Conservation (phyloP, 1,284 basidiomycete species). For the Ustilago xerochloae region DNA sequence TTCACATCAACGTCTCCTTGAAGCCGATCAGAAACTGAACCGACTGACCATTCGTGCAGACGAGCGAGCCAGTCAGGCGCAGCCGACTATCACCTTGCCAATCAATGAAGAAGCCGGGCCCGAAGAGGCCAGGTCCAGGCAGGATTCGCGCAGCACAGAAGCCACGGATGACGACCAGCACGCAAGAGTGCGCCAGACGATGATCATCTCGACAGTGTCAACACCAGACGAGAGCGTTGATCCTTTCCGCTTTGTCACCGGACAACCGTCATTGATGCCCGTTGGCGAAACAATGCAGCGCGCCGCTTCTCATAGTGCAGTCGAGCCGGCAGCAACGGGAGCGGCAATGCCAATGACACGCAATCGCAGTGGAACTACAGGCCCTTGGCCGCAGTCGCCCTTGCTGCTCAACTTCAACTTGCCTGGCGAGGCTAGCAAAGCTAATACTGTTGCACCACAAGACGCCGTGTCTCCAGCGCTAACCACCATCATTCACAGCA, state of each 20-base stretch:
- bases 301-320: slow-evolving; percentile 16
- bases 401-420: slow-evolving; percentile 30
- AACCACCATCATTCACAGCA: slow-evolving; percentile 38
- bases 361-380: slow-evolving; percentile 37
- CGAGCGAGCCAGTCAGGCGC: slow-evolving; percentile 13
- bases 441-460: background rate
- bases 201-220: slow-evolving; percentile 41
- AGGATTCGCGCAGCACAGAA: slow-evolving; percentile 37
- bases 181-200: slow-evolving; percentile 8
- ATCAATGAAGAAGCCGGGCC: background rate
- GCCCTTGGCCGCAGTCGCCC: slow-evolving; percentile 51
- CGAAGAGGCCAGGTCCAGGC: slow-evolving; percentile 15
- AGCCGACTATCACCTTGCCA: background rate
- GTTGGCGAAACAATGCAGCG: slow-evolving; percentile 13
- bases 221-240: slow-evolving; percentile 28
- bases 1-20: slow-evolving; percentile 18
- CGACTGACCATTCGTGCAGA: slow-evolving; percentile 39
- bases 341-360: slow-evolving; percentile 27
- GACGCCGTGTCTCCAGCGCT: slow-evolving; percentile 20
- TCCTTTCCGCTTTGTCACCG: slow-evolving; percentile 21
- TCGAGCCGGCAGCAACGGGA: background rate
- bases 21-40: slow-evolving; percentile 8
- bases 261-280: slow-evolving; percentile 21
- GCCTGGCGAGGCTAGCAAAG: background rate
- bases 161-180: slow-evolving; percentile 26